phyloP scores from a whole-genome alignment of 768 basidiomycete species.

The Russula ochroleuca region DNA sequence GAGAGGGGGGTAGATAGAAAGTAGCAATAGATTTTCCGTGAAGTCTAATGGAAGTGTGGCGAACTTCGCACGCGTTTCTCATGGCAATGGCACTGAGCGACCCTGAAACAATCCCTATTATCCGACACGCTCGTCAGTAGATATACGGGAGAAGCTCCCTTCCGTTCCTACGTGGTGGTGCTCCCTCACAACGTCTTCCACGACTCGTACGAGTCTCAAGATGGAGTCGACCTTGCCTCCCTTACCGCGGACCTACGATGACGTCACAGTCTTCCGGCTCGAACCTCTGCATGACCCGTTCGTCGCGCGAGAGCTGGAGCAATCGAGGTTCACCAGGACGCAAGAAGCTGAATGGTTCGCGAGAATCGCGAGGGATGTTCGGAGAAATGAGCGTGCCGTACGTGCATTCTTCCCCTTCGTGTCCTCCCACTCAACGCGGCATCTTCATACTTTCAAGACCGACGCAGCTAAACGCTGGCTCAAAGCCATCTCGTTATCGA shows the following conservation, averaged over 20 bases:
- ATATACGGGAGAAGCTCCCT: background rate
- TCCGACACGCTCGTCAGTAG: background rate
- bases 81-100: background rate
- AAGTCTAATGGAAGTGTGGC: background rate
- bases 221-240: conserved; percentile 4
- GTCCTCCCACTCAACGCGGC: background rate
- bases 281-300: conserved; percentile 10
- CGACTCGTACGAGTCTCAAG: background rate
- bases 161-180: background rate
- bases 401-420: background rate
- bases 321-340: conserved; percentile 6
- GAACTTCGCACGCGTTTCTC: background rate
- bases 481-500: conserved; percentile 4
- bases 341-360: conserved; percentile 16
- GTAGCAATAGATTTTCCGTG: background rate
- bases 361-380: conserved; percentile 7
- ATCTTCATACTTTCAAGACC: background rate
- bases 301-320: background rate
- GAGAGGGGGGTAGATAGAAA: conserved; percentile 2
- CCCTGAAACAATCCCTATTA: background rate
- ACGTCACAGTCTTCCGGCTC: background rate
- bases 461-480: conserved; percentile 14
- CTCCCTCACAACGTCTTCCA: background rate
- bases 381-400: conserved; percentile 7
- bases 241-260: conserved; percentile 3